Evolutionary conservation across 1,139 yeast genomes (phyloP).

Genomic region (Magnusiomyces suaveolens): DNA sequence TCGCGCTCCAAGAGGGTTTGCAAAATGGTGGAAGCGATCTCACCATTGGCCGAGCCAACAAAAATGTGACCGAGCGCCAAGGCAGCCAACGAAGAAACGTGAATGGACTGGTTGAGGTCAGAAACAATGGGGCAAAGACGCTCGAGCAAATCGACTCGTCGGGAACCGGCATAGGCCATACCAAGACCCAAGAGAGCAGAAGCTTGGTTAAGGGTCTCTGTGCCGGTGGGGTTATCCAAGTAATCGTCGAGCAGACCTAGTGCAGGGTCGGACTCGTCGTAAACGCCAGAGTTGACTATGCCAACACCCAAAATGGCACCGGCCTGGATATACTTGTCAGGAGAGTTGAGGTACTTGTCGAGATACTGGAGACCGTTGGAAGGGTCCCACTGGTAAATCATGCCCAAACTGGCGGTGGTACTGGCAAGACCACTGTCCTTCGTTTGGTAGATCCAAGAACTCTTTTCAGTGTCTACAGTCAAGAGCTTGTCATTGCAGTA

Average conservation of each 20-base stretch:
- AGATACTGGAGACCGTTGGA: constrained; percentile 81
- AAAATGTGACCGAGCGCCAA: constrained; percentile 88
- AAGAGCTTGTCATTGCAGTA: constrained; percentile 78
- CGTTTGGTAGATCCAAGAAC: constrained; percentile 84
- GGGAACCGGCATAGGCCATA: constrained; percentile 89
- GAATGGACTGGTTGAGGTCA: constrained; percentile 66
- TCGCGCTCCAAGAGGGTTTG: constrained; percentile 86
- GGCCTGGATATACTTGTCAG: constrained; percentile 82
- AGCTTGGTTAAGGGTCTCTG: constrained; percentile 44
- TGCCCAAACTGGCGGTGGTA: constrained; percentile 86
- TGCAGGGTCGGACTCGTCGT: constrained; percentile 93
- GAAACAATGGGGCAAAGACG: constrained; percentile 76
- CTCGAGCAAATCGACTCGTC: constrained; percentile 72
- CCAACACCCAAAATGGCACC: constrained; percentile 97
- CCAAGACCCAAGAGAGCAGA: constrained; percentile 89
- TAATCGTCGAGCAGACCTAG: constrained; percentile 72
- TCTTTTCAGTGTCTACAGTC: constrained; percentile 51
- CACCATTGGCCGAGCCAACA: constrained; percentile 95
- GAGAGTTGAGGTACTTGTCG: constrained; percentile 81
- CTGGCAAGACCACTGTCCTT: constrained; percentile 88
- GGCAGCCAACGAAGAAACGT: constrained; percentile 78
- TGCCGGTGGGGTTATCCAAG: constrained; percentile 39
- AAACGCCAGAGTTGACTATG: constrained; percentile 82
- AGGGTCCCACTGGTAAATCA: constrained; percentile 85
- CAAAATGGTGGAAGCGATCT: constrained; percentile 78